Conservation (phyloP, 2,329 filamentous ascomycete genomes). For the Curvularia lunata region DNA sequence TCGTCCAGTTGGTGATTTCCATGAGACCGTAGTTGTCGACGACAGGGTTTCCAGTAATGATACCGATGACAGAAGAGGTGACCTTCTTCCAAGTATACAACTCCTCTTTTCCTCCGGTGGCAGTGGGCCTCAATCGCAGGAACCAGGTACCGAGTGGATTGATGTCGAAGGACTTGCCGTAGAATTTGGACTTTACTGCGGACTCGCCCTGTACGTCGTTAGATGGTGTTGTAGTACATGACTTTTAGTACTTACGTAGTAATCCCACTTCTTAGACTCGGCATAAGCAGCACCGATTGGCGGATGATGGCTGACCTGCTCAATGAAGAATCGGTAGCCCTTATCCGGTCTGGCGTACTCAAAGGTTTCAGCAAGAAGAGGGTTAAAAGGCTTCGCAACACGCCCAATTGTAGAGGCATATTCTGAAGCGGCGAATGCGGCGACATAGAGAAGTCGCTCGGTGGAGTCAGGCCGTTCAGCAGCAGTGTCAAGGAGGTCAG, state of each 20-base stretch:
- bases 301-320: conserved; percentile 97
- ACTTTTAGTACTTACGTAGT: conserved; percentile 64
- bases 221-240: conserved; percentile 14
- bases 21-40: conserved; percentile 98
- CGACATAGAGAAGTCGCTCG: conserved; percentile 92
- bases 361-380: conserved; percentile 92
- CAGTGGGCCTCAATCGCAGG: conserved; percentile 76
- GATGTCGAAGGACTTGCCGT: conserved; percentile 96
- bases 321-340: conserved; percentile 97
- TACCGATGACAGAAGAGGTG: conserved; percentile 95
- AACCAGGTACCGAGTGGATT: conserved; percentile 98
- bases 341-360: conserved; percentile 96
- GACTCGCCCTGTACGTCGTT: conserved; percentile 74
- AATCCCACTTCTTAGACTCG: conserved; percentile 92
- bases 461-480: conserved; percentile 85
- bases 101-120: conserved; percentile 72
- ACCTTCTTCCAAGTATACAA: conserved; percentile 99
- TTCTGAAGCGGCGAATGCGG: conserved; percentile 93
- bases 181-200: conserved; percentile 94
- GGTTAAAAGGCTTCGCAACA: conserved; percentile 98
- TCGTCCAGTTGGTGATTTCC: conserved; percentile 97
- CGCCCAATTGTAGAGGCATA: conserved; percentile 97
- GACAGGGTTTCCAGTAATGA: conserved; percentile 93
- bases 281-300: conserved; percentile 93
- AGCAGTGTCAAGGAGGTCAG: conserved; percentile 86